These are phyloP conservation scores for Podospora fimiseda DNA, from an alignment of 495 filamentous ascomycete genomes.

Conservation along the genomic window DNA sequence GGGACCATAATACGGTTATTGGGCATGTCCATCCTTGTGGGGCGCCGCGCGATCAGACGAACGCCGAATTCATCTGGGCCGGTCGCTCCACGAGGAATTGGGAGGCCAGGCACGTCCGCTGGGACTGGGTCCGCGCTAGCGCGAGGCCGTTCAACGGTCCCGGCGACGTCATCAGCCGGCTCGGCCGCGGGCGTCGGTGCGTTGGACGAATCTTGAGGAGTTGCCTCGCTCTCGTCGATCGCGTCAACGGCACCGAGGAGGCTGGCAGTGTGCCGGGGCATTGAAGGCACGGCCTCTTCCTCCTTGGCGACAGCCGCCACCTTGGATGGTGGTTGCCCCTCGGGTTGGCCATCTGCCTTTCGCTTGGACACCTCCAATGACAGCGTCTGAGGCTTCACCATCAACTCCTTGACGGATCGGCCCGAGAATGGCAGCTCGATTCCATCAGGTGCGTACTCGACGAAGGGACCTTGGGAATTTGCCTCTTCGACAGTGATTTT, in stretches of 20 bases:
- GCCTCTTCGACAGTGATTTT: conserved; percentile 27
- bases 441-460: conserved; percentile 21
- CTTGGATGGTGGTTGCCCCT: conserved; percentile 35
- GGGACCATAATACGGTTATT: conserved; percentile 42
- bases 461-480: conserved; percentile 24
- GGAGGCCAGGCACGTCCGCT: conserved; percentile 23
- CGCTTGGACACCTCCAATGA: conserved; percentile 29
- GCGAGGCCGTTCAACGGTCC: conserved; percentile 9
- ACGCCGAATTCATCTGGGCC: conserved; percentile 38
- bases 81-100: conserved; percentile 32
- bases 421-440: conserved; percentile 33
- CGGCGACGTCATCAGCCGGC: conserved; percentile 15
- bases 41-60: conserved; percentile 28
- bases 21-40: conserved; percentile 23
- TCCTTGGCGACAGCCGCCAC: conserved; percentile 21
- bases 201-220: conserved; percentile 29
- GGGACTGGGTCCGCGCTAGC: conserved; percentile 13
- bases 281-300: conserved; percentile 17
- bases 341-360: conserved; percentile 35
- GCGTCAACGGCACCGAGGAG: conserved; percentile 38
- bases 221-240: conserved; percentile 25
- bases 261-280: conserved; percentile 34
- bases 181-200: conserved; percentile 31
- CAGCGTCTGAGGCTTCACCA: conserved; percentile 20
- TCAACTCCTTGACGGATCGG: conserved; percentile 16